Base-by-base conservation (phyloP, 2,329 filamentous ascomycete species). In the Trichoderma sp. region DNA sequence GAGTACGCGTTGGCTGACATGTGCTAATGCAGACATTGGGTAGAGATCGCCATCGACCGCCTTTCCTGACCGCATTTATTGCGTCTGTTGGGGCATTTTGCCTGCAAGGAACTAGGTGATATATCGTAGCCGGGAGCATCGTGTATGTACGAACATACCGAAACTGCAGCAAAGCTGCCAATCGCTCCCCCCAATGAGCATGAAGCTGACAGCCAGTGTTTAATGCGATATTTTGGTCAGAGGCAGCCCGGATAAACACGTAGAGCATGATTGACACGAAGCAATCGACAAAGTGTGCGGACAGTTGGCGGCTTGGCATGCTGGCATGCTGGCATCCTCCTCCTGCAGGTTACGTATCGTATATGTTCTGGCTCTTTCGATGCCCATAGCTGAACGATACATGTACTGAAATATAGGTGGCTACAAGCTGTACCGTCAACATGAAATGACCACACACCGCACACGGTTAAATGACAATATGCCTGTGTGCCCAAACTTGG, bases 1-100 rank as follows among this genome's bases (percentile, higher is more conserved):
- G n/a, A 50, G 47, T 12, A 53, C 47, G 47, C 20, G 47, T 66
- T 66, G 63, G 62, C 62, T 53, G 62, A 53, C 39, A 30, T 43
- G 34, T 63, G 36, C 36, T 12, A 62, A 36, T 11, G 67, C 57
- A 30, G 43, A 15, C 50, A 15, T 59, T 20, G 57, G 26, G 67
- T 17, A 62, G 36, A 53, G 67, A 69, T 62, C 67, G 43, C 28
- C 67, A 61, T 69, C 67, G 55, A 69, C 67, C 67, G 67, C 67
- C 43, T 69, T 62, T 69, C 67, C 9, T 69, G 67, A 69, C 67
- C 67, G 67, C 55, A 68, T 53, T 17, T 58, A 50, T 50, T 68
- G 65, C 36, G 59, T 61, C 32, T 53, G 67, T 69, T 69, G 67
- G 57, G 67, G 28, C n/a, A 39, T 12, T 20, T 26, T 36, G 32